These are phyloP conservation scores for Aspergillus sclerotialis DNA, from an alignment of 2,329 filamentous ascomycete species.

Conservation along the genomic window DNA sequence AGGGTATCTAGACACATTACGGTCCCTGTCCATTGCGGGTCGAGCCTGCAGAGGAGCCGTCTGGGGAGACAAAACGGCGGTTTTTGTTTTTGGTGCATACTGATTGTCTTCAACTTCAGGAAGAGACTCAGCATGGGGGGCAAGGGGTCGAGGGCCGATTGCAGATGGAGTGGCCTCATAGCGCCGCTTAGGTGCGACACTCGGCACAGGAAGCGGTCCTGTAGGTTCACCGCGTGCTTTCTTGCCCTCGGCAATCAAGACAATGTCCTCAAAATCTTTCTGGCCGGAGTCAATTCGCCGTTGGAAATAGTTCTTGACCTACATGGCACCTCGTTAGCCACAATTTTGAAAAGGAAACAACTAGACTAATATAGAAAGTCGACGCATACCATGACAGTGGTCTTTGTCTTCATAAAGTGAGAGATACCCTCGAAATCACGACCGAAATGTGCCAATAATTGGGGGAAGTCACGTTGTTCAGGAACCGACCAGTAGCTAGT, in stretches of 20 bases:
- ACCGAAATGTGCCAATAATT: slow-evolving; percentile 40
- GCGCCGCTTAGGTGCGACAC: slow-evolving; percentile 40
- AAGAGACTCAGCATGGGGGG: slow-evolving; percentile 33
- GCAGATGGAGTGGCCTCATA: slow-evolving; percentile 40
- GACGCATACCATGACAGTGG: slow-evolving; percentile 42
- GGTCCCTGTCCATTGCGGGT: slow-evolving; percentile 29
- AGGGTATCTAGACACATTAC: slow-evolving; percentile 26
- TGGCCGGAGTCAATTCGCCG: slow-evolving; percentile 38
- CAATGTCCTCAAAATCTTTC: slow-evolving; percentile 38
- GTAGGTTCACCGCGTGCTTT: slow-evolving; percentile 39
- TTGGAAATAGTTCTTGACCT: slow-evolving; percentile 47
- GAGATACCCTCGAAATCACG: slow-evolving; percentile 44
- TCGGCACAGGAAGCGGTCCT: slow-evolving; percentile 37
- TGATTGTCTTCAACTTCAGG: slow-evolving; percentile 26
- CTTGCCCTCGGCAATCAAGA: slow-evolving; percentile 37
- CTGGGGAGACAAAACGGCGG: slow-evolving; percentile 24
- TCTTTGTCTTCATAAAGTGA: slow-evolving; percentile 46
- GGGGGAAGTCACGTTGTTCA: slow-evolving; percentile 42
- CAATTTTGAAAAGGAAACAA: slow-evolving; percentile 1
- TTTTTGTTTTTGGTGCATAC: slow-evolving; percentile 24
- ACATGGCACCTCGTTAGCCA: slow-evolving; percentile 3
- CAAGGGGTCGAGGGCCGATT: slow-evolving; percentile 35
- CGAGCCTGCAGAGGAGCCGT: slow-evolving; percentile 24
- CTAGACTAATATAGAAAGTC: not conserved
- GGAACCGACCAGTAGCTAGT: slow-evolving; percentile 49